These are phyloP conservation scores for Pistacia integerrima DNA, from an alignment of 345 rosid species.

Conservation along the genomic window DNA sequence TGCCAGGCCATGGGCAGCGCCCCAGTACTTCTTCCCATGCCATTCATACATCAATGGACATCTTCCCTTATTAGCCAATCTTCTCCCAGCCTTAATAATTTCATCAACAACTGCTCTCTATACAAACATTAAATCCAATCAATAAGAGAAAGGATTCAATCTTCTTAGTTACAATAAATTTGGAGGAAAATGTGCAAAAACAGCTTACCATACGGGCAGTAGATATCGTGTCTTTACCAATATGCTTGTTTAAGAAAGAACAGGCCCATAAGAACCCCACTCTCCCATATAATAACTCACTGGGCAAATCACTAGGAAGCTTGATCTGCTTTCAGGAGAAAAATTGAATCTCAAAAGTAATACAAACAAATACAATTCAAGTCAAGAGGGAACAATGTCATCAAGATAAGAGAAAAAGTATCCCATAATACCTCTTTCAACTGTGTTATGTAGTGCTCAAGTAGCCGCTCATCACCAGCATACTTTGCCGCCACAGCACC, in stretches of 20 bases:
- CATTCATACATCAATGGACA: slow-evolving; percentile 77
- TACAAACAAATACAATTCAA: not conserved
- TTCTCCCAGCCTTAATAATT: slow-evolving; percentile 55
- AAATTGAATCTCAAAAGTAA: not conserved
- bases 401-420: not conserved
- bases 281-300: slow-evolving; percentile 65
- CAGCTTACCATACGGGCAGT: slow-evolving; percentile 35
- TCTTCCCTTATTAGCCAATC: slow-evolving; percentile 38
- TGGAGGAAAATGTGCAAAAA: not conserved
- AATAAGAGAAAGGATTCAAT: slow-evolving; percentile 1
- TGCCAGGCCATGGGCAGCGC: slow-evolving; percentile 76
- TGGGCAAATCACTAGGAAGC: slow-evolving; percentile 48
- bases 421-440: slow-evolving; percentile 47
- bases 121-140: slow-evolving; percentile 18
- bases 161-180: not conserved
- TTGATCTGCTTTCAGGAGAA: slow-evolving; percentile 41
- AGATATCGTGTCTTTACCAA: slow-evolving; percentile 55
- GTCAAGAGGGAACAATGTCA: not conserved
- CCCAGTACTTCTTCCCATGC: slow-evolving; percentile 78
- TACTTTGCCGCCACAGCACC: slow-evolving; percentile 72
- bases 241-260: slow-evolving; percentile 60
- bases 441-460: slow-evolving; percentile 41
- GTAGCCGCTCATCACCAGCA: slow-evolving; percentile 47
- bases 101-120: slow-evolving; percentile 60
- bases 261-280: slow-evolving; percentile 74